Percentiles rank a stretch among this genome's conserved stretches.
phyloP scores from a whole-genome alignment of 192 early-diverging fungal genomes.

The Chytriomyces sp. region DNA sequence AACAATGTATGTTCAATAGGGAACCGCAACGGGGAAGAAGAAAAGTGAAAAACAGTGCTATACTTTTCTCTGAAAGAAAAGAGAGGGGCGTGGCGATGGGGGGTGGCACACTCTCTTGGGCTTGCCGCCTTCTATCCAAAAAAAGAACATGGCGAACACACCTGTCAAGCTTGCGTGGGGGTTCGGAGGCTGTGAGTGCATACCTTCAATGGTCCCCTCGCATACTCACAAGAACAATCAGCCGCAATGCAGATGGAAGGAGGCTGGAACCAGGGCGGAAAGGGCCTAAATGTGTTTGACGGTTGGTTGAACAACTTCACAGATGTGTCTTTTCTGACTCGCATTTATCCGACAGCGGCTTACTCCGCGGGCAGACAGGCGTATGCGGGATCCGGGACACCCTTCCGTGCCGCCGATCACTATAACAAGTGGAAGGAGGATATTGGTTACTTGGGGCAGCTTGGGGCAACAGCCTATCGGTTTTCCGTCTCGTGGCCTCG shows the following conservation, averaged over 20 bases:
- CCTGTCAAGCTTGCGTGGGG: slow-evolving; percentile 11
- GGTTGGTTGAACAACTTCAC: slow-evolving; percentile 7
- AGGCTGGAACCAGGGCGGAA: slow-evolving; percentile 47
- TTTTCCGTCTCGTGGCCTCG: slow-evolving; percentile 43
- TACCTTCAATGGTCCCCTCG: background rate
- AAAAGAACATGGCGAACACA: no score
- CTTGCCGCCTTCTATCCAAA: no score
- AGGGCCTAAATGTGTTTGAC: slow-evolving; percentile 48
- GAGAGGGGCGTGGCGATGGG: no score
- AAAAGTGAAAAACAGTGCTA: no score
- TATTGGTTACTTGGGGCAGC: slow-evolving; percentile 19
- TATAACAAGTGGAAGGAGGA: slow-evolving; percentile 33
- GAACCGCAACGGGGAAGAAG: no score
- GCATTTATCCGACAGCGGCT: background rate
- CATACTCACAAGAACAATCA: slow-evolving; percentile 40
- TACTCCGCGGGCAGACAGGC: no score
- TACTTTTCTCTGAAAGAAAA: no score
- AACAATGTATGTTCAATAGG: no score
- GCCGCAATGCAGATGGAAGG: slow-evolving; percentile 52
- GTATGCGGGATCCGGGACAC: background rate
- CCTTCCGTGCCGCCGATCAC: slow-evolving; percentile 23
- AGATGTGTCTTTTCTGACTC: background rate
- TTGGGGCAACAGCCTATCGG: slow-evolving; percentile 37
- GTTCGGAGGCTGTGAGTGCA: slow-evolving; percentile 23
- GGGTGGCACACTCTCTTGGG: no score